phyloP scores from a whole-genome alignment of 2,329 filamentous ascomycete species.

The Talaromyces sp. region DNA sequence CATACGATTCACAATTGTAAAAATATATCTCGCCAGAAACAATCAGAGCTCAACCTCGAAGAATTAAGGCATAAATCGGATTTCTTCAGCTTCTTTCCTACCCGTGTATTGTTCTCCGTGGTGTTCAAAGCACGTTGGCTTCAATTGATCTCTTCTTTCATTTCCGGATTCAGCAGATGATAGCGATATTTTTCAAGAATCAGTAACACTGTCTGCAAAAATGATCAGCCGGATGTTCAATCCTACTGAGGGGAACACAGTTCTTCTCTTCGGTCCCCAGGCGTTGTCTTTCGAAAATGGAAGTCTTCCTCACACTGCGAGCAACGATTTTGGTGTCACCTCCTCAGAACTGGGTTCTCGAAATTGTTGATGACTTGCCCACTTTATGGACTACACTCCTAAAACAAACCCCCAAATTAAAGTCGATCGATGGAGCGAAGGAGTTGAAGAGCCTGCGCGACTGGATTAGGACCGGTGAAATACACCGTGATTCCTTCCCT shows the following conservation, averaged over 20 bases:
- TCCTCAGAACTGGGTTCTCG: background rate
- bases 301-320: background rate
- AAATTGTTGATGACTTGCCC: background rate
- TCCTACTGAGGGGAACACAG: background rate
- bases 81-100: background rate
- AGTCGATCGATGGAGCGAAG: background rate
- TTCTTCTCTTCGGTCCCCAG: constrained; percentile 3
- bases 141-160: background rate
- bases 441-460: background rate
- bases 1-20: no score
- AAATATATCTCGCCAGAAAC: background rate
- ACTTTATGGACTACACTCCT: background rate
- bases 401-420: background rate
- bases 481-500: background rate
- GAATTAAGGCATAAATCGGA: background rate
- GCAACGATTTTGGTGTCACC: background rate
- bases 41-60: constrained; percentile 2
- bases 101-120: background rate
- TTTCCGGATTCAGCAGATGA: background rate
- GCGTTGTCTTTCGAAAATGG: constrained; percentile 1
- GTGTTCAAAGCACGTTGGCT: background rate
- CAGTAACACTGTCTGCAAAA: constrained; percentile 33
- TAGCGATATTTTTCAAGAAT: background rate
- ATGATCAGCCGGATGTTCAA: constrained; percentile 21
- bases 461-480: background rate